Base-by-base conservation (phyloP, 139 green algal genomes). In the Haematococcus lacustris region DNA sequence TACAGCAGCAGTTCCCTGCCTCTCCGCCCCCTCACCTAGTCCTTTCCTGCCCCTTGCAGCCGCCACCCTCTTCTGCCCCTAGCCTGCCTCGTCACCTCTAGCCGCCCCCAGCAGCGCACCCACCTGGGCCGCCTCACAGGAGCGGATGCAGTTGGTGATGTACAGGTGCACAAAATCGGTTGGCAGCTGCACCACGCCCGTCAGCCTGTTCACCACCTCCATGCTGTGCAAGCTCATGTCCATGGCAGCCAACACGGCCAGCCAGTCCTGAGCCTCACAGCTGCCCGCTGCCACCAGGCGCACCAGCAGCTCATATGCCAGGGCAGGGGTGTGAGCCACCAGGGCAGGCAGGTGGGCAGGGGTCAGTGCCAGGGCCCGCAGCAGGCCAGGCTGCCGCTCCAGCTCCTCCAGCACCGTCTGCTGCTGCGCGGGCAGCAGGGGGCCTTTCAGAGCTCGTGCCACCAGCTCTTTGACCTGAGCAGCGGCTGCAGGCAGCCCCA, bases 191-290 rank as follows among this genome's bases (percentile, higher is more conserved):
- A 85, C 79, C 1, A 64, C 73, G 26, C 79, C 79, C 21, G 89
- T 91, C 38, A 97, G 79, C 23, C 88, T 78, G 80, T 93, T 95
- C 21, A 97, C 90, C n/a, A 97, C 91, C 80, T 97, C 91, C 86
- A 97, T 91, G 59, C 71, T 84, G 81, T 97, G 91, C 51, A 97
- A 76, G 62, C 72, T 88, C 82, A 96, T 83, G 32, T 88, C 81
- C 74, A 89, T 89, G 68, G 70, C 66, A 0, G 85, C 85, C 64
- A 95, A 77, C 74, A 85, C 82, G 0, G 76, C 60, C 71, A 80
- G 80, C 37, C 53, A 78, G 23, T 40, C n/a, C 40, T 9, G 61
- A 17, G 28, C 5, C 5, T 5, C n/a, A 40, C 21, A 38, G 21
- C 38, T 59, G 3, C 3, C 65, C 13, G 65, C 9, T n/a, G n/a